These are phyloP conservation scores for Aspergillus fischeri DNA, from an alignment of 2,329 filamentous ascomycete genomes.

Conservation along the genomic window DNA sequence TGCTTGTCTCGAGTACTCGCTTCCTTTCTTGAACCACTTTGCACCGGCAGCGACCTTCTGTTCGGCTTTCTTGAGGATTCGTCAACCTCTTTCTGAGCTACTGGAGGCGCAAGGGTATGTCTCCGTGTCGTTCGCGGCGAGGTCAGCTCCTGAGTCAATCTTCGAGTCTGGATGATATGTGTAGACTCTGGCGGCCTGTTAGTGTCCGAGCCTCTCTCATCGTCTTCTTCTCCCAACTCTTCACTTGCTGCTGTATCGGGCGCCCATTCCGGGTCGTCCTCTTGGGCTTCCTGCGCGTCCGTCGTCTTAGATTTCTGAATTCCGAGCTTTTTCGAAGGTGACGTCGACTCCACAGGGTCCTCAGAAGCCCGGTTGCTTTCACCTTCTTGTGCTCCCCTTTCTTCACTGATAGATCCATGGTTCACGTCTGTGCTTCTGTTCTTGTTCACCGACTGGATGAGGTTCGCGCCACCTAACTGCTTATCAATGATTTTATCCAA, in stretches of 20 bases:
- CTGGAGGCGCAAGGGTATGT: background rate
- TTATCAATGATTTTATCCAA: background rate
- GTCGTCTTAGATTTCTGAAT: background rate
- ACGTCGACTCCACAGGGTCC: background rate
- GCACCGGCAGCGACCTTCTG: background rate
- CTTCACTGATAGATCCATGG: background rate
- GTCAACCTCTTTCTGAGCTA: background rate
- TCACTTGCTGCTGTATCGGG: background rate
- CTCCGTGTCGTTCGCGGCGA: background rate
- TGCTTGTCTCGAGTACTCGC: background rate
- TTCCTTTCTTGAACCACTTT: background rate
- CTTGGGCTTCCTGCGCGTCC: background rate
- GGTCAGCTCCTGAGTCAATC: background rate
- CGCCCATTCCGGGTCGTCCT: background rate
- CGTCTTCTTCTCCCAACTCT: background rate
- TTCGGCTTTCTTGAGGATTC: background rate
- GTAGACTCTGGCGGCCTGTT: background rate
- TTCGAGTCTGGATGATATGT: background rate
- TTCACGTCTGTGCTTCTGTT: background rate
- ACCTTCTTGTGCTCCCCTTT: background rate
- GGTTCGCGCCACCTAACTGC: background rate
- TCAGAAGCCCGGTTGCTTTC: background rate
- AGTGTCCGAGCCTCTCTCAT: background rate
- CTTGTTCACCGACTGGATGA: background rate
- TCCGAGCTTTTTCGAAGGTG: background rate